phyloP scores from a whole-genome alignment of 225 moss, liverwort and hornwort genomes.

The Antitrichia curtipendula region DNA sequence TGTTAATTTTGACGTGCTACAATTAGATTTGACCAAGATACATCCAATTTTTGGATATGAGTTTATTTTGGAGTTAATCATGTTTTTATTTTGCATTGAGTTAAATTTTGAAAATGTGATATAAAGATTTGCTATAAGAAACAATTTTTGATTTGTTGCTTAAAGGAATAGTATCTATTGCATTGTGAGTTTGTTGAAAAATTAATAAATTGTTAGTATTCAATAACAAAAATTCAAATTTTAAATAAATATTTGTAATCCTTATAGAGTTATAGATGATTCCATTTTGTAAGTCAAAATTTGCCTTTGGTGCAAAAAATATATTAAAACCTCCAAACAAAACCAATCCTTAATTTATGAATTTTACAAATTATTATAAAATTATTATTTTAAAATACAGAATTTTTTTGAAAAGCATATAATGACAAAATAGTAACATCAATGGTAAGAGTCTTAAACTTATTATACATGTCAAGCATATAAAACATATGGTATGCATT shows the following conservation, averaged over 20 bases:
- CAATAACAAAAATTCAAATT: neutral
- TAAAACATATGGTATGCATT: neutral
- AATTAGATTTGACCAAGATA: neutral
- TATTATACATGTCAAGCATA: neutral
- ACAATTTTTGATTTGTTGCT: neutral
- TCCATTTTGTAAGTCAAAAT: neutral
- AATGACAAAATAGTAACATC: too few relatives aligned
- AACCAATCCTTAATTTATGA: neutral
- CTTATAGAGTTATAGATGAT: neutral
- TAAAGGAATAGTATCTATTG: fast-evolving
- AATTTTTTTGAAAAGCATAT: neutral
- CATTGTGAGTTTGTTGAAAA: neutral
- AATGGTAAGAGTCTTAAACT: neutral
- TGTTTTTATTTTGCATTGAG: neutral
- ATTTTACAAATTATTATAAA: too few relatives aligned
- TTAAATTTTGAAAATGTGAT: neutral
- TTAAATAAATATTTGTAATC: neutral
- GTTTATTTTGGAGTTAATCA: neutral
- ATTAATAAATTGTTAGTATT: neutral
- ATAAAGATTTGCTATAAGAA: fast-evolving
- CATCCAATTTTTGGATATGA: neutral
- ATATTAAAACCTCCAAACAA: neutral
- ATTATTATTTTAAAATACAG: too few relatives aligned
- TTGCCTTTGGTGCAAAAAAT: neutral
- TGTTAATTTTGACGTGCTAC: neutral